Percentiles rank a stretch among this genome's conserved stretches.
These are phyloP conservation scores for Diaporthe batatas DNA, from an alignment of 2,329 filamentous ascomycete species.

Conservation along the genomic window DNA sequence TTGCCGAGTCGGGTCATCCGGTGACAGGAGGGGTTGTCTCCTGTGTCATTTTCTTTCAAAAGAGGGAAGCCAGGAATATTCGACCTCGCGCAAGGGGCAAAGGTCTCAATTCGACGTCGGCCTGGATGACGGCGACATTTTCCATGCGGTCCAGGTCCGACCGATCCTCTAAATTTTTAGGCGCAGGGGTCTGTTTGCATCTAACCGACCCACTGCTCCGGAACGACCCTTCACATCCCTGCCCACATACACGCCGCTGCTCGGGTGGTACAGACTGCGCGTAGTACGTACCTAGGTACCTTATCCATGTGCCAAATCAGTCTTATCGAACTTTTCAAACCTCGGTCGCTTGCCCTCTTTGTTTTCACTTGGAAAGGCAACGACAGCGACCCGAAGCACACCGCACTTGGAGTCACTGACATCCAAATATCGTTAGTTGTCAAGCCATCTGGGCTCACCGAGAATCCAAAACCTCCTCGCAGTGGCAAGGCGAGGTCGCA, in stretches of 20 bases:
- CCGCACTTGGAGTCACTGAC: too few species aligned
- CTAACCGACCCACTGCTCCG: slow-evolving; percentile 11
- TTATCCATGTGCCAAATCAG: slow-evolving; percentile 5
- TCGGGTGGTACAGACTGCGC: background rate
- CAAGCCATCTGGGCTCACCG: background rate
- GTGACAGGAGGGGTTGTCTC: slow-evolving; percentile 24
- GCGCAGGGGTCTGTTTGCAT: slow-evolving; percentile 22
- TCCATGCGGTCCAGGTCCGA: slow-evolving; percentile 23
- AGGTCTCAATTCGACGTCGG: slow-evolving; percentile 5
- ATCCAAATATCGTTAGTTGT: background rate
- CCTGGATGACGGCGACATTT: slow-evolving; percentile 43
- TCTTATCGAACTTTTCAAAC: slow-evolving; percentile 18
- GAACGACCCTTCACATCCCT: slow-evolving; percentile 34
- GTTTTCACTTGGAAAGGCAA: background rate
- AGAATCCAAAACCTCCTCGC: too few species aligned
- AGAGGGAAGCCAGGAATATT: background rate
- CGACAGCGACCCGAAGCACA: background rate
- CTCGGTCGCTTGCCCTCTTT: background rate
- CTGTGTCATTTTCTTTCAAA: slow-evolving; percentile 14
- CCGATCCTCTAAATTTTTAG: slow-evolving; percentile 38
- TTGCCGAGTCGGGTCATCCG: slow-evolving; percentile 37
- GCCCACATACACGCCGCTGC: background rate
- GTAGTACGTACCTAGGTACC: slow-evolving; percentile 14
- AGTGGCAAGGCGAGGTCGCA: background rate
- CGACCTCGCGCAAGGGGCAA: slow-evolving; percentile 32